Conservation (phyloP, 2,329 filamentous ascomycete genomes). For the Daldinia sp. region DNA sequence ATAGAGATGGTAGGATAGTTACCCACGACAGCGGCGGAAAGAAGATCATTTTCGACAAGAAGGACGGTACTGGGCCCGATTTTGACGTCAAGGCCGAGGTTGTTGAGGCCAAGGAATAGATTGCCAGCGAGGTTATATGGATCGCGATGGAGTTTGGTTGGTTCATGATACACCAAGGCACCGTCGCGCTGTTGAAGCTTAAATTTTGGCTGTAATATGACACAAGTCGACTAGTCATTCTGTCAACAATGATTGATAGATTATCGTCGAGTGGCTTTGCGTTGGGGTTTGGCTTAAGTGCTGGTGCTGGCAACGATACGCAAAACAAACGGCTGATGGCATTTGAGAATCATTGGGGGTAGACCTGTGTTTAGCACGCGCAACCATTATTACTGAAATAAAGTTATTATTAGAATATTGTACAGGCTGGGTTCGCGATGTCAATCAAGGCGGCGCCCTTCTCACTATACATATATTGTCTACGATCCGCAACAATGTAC, state of each 20-base stretch:
- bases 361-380: conserved; percentile 3
- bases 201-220: conserved; percentile 27
- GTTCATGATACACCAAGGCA: conserved; percentile 39
- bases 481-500: not conserved
- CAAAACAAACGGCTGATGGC: conserved; percentile 3
- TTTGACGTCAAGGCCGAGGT: conserved; percentile 45
- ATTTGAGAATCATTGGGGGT: conserved; percentile 2
- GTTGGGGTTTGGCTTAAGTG: conserved; percentile 31
- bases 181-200: conserved; percentile 30
- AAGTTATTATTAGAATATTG: conserved; percentile 17
- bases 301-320: conserved; percentile 16
- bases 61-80: conserved; percentile 16
- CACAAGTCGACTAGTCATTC: not conserved
- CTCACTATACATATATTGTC: too few species aligned
- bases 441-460: not conserved
- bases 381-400: conserved; percentile 27
- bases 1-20: conserved; percentile 29
- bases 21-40: conserved; percentile 30
- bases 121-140: conserved; percentile 45
- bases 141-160: conserved; percentile 41
- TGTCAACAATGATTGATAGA: not conserved
- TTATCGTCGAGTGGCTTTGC: not conserved
- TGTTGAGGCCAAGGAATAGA: conserved; percentile 49
- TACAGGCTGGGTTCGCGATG: not conserved
- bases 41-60: conserved; percentile 46